Conservation (phyloP, 345 rosid species). For the Salix arbutifolia region DNA sequence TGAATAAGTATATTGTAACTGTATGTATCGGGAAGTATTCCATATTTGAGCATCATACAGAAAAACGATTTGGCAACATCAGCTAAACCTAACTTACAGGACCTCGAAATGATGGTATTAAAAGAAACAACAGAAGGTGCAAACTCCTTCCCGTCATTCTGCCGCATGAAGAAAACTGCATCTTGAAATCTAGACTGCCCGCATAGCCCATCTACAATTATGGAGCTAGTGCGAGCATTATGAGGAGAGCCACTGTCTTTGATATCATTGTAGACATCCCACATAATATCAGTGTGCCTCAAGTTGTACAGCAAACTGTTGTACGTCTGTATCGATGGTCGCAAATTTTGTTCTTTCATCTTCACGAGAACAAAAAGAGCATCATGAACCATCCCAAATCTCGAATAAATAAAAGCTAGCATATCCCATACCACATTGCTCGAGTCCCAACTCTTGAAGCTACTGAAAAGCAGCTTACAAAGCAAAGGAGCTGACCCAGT, state of each 20-base stretch:
- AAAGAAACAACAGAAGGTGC: slow-evolving; percentile 65
- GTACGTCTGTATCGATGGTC: slow-evolving; percentile 54
- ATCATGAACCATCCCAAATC: slow-evolving; percentile 63
- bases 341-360: slow-evolving; percentile 60
- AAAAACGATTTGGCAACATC: slow-evolving; percentile 63
- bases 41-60: slow-evolving; percentile 65
- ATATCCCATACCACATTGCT: slow-evolving; percentile 61
- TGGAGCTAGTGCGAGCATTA: slow-evolving; percentile 57
- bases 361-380: slow-evolving; percentile 56
- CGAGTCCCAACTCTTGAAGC: slow-evolving; percentile 51
- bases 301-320: slow-evolving; percentile 60
- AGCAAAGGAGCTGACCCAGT: slow-evolving; percentile 57
- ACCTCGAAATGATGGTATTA: slow-evolving; percentile 64
- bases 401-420: slow-evolving; percentile 65
- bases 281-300: slow-evolving; percentile 54
- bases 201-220: slow-evolving; percentile 63
- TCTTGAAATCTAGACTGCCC: slow-evolving; percentile 55
- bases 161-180: slow-evolving; percentile 49
- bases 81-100: slow-evolving; percentile 61
- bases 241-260: slow-evolving; percentile 25
- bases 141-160: slow-evolving; percentile 36
- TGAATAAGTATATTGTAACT: slow-evolving; percentile 79
- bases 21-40: slow-evolving; percentile 60
- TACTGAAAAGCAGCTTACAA: slow-evolving; percentile 46
- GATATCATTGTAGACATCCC: slow-evolving; percentile 57